A percentile compares a stretch with the other conserved stretches of the same genome.
phyloP scores from a whole-genome alignment of 805 yeast species.

The Millerozyma miso region DNA sequence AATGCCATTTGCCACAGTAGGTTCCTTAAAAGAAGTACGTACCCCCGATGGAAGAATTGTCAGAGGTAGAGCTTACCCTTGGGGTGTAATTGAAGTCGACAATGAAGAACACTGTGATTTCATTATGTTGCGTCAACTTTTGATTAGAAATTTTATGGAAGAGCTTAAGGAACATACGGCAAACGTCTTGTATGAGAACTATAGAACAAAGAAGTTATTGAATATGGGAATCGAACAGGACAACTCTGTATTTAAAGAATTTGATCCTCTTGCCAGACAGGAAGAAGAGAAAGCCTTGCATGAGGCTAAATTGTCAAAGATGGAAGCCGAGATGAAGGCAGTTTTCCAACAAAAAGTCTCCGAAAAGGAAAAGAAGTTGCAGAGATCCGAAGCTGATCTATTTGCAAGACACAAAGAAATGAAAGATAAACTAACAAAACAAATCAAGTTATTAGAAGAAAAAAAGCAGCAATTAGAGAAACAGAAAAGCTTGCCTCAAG shows the following conservation, averaged over 20 bases:
- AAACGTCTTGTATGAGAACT: conserved; percentile 74
- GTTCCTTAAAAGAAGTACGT: conserved; percentile 72
- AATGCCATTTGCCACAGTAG: conserved; percentile 92
- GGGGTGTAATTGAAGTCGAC: conserved; percentile 96
- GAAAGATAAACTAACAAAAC: conserved; percentile 89
- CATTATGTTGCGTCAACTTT: conserved; percentile 78
- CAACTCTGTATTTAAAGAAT: conserved; percentile 86
- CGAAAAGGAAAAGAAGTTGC: conserved; percentile 95
- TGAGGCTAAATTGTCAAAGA: conserved; percentile 87
- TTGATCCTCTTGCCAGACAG: conserved; percentile 87
- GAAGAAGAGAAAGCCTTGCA: conserved; percentile 91
- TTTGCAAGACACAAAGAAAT: conserved; percentile 94
- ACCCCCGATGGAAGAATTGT: conserved; percentile 71
- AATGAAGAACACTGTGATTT: conserved; percentile 93
- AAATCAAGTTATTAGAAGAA: conserved; percentile 85
- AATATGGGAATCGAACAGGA: conserved; percentile 90
- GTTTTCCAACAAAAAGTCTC: conserved; percentile 95
- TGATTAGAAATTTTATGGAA: conserved; percentile 87
- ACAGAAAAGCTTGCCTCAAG: conserved; percentile 48
- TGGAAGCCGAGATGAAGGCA: conserved; percentile 94
- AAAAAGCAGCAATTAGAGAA: conserved; percentile 77
- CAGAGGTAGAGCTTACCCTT: conserved; percentile 91
- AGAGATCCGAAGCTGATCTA: conserved; percentile 93
- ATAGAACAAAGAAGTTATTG: conserved; percentile 77
- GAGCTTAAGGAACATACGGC: conserved; percentile 87